These are phyloP conservation scores for Prunus dulcis DNA, from an alignment of 306 rosid genomes.

Conservation along the genomic window DNA sequence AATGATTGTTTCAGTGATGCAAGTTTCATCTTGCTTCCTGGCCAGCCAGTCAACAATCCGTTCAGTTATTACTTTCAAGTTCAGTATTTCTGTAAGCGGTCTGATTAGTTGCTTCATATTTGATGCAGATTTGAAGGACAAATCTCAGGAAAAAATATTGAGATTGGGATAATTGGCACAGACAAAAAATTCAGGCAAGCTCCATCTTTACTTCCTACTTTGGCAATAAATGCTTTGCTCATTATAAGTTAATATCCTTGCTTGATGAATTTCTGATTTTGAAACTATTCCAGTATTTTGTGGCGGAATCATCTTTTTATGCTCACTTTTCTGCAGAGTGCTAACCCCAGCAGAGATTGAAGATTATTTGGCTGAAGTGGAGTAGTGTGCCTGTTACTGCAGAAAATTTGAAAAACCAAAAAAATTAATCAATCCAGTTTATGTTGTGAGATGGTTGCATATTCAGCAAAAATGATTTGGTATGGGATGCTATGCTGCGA, in stretches of 20 bases:
- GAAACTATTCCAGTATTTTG: neutral
- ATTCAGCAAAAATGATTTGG: neutral
- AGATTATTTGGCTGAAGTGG: conserved; percentile 96
- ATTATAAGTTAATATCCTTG: neutral
- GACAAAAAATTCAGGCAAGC: conserved; percentile 86
- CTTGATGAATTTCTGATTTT: conserved; percentile 1
- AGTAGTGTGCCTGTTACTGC: conserved; percentile 35
- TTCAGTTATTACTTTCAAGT: neutral
- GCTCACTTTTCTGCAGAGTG: conserved; percentile 60
- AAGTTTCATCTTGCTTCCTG: neutral
- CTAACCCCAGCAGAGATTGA: conserved; percentile 92
- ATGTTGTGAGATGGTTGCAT: neutral
- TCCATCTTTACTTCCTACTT: neutral
- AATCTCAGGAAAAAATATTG: conserved; percentile 89
- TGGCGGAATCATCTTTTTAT: neutral
- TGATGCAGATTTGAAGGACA: conserved; percentile 85
- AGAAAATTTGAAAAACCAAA: neutral
- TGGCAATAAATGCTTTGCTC: neutral
- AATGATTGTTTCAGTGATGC: neutral
- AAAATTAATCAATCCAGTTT: neutral
- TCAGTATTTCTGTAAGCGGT: neutral
- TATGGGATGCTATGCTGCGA: neutral
- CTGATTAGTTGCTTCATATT: neutral
- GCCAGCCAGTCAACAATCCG: neutral
- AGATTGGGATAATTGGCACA: conserved; percentile 81